Base-by-base conservation (phyloP, 2,329 filamentous ascomycete genomes). In the Cladosporium sp. region DNA sequence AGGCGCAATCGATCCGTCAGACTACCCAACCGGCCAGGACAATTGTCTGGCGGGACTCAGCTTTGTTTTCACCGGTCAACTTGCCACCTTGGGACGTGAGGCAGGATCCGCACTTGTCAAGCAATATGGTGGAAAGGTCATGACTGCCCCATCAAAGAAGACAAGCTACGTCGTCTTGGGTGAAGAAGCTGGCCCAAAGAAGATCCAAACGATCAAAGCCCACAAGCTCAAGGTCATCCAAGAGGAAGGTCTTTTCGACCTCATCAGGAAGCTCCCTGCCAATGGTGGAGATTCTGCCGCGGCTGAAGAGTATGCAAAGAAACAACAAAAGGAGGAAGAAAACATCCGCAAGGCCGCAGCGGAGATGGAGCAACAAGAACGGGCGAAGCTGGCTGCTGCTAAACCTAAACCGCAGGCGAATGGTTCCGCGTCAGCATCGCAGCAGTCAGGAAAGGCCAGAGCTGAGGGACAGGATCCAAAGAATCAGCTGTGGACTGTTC, bases 151-250 rank as follows among this genome's bases (percentile, higher is more conserved):
- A 17, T 97, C 92, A 65, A 87, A 85, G 64, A 97, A 96, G 70
- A 99, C 95, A 1, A 93, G 80, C 63, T 99, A 89, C 64, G 90
- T 99, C 40, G 88, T 99, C 13, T 79, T 99, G 3, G 93, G 93
- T 38, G 80, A 80, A 20, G 93, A 97, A 67, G 93, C 95, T 19
- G 93, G 93, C 0, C 93, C 93, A 1, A 95, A 86, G 69, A 99
- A 99, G 67, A 76, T 99, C 36, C 77, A 85, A 58, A 96, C 91
- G 59, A 97, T 99, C 59, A 78, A 80, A 51, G 80, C 89, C 18
- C 74, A 87, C 60, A 82, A 82, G 0, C 82, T 97, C 66, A 96
- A 90, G 68, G 95, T 91, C 0, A 96, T 99, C 63, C 86, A 96
- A 61, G 95, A 99, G 66, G 82, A 95, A 58, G 95, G 93, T 1